phyloP scores from a whole-genome alignment of 805 yeast genomes.

The Barnettozyma wickerhamii region DNA sequence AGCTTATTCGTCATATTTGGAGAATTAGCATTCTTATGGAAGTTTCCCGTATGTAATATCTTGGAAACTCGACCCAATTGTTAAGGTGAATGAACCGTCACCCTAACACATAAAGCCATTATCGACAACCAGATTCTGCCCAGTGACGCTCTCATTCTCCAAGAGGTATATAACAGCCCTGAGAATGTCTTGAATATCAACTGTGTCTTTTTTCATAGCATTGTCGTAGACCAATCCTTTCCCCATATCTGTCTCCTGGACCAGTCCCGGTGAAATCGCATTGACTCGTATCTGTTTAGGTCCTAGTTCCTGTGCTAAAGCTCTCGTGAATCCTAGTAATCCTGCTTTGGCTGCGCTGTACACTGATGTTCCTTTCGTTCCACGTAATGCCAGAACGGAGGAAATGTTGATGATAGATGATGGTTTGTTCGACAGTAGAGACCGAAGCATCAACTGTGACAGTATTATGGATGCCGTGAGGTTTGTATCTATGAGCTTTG shows the following conservation, averaged over 20 bases:
- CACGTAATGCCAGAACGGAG: conserved; percentile 52
- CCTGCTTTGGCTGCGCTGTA: conserved; percentile 75
- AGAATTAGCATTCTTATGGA: no score
- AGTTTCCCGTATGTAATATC: no score
- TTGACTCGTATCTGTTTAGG: conserved; percentile 54
- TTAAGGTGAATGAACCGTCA: not conserved
- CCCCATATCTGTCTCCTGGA: conserved; percentile 61
- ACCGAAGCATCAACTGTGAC: conserved; percentile 45
- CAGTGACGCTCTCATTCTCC: conserved; percentile 25
- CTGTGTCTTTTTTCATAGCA: conserved; percentile 14
- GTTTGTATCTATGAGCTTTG: conserved; percentile 48
- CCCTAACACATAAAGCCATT: conserved; percentile 23
- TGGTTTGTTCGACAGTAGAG: conserved; percentile 41
- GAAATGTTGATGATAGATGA: conserved; percentile 56
- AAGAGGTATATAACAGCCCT: conserved; percentile 21
- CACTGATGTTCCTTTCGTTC: conserved; percentile 53
- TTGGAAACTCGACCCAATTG: not conserved
- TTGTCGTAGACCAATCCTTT: conserved; percentile 17
- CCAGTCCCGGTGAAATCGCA: conserved; percentile 63
- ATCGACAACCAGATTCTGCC: conserved; percentile 28
- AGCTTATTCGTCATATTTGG: no score
- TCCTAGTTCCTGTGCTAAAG: conserved; percentile 57
- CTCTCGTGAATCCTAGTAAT: conserved; percentile 52
- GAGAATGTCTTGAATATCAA: conserved; percentile 22
- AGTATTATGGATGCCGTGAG: conserved; percentile 57